phyloP scores from a whole-genome alignment of 257 asterid genomes.

The Solanum neorickii region DNA sequence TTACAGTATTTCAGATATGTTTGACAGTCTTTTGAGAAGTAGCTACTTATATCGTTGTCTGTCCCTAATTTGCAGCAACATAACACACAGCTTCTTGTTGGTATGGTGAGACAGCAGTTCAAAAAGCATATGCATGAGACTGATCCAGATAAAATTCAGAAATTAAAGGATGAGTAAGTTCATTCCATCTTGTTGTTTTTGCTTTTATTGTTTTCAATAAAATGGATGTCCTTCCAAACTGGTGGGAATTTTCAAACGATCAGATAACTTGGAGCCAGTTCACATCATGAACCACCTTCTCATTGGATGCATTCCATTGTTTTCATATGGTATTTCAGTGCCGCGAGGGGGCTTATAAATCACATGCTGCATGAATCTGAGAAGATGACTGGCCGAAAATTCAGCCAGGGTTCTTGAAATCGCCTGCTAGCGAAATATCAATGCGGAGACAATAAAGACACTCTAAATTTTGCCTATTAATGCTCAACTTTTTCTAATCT shows the following conservation, averaged over 20 bases:
- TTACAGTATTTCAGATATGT: not conserved
- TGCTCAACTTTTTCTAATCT: not conserved
- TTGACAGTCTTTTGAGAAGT: not conserved
- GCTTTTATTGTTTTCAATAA: not conserved
- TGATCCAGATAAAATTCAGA: constrained; percentile 80
- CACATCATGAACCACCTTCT: not conserved
- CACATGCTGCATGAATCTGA: constrained; percentile 87
- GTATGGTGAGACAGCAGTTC: constrained; percentile 83
- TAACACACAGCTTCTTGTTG: constrained; percentile 62
- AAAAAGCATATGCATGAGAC: constrained; percentile 75
- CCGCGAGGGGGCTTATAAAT: constrained; percentile 87
- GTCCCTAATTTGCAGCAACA: constrained; percentile 44
- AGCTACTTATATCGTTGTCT: constrained; percentile 1
- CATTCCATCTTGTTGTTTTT: not conserved
- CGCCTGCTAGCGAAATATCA: not conserved
- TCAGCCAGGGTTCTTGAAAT: constrained; percentile 35
- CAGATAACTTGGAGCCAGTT: not conserved
- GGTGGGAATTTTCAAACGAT: not conserved
- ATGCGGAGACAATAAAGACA: not conserved
- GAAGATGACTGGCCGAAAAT: constrained; percentile 55
- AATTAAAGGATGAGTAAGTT: constrained; percentile 82
- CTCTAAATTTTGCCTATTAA: not conserved
- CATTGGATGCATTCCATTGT: not conserved
- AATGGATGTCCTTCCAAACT: not conserved
- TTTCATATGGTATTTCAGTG: constrained; percentile 35